Percentiles rank a stretch among this genome's conserved stretches.
Conservation (phyloP, 768 basidiomycete genomes). For the Auriscalpium orientale region DNA sequence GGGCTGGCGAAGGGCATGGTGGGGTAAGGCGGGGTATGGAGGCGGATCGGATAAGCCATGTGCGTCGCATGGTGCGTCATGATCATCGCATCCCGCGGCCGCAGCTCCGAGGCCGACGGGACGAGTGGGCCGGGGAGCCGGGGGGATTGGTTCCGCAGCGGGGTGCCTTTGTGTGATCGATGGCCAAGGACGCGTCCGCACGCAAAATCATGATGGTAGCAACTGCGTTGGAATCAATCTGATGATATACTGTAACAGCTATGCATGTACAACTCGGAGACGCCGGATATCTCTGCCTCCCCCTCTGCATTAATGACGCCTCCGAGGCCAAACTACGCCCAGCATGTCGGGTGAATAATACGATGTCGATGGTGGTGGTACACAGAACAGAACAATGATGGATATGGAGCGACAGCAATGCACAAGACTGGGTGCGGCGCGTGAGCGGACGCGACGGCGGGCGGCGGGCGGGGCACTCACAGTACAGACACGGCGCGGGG, state of each 20-base stretch:
- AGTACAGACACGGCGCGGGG: not conserved
- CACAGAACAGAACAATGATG: constrained; percentile 14
- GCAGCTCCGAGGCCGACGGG: too few species aligned
- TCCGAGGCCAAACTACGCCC: not conserved
- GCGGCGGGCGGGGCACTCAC: not conserved
- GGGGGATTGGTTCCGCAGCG: too few species aligned
- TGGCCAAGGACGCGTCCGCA: not conserved
- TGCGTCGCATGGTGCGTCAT: too few species aligned
- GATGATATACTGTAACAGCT: not conserved
- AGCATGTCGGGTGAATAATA: not conserved
- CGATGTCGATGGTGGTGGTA: constrained; percentile 6
- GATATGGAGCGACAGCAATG: not conserved
- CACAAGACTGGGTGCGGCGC: not conserved
- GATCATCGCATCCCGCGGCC: too few species aligned
- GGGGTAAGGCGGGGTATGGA: not conserved
- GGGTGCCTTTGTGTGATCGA: too few species aligned
- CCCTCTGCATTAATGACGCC: not conserved
- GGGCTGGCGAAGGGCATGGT: not conserved
- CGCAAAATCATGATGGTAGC: not conserved
- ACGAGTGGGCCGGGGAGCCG: too few species aligned
- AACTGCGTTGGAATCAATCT: not conserved
- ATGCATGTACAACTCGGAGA: not conserved
- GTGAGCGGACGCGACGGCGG: not conserved
- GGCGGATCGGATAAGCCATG: not conserved
- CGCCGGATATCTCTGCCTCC: not conserved